Evolutionary conservation across 2,329 filamentous ascomycete genomes (phyloP), one percentile per base, ranked within the genome.

Genomic region (Exophiala oligosperma): DNA sequence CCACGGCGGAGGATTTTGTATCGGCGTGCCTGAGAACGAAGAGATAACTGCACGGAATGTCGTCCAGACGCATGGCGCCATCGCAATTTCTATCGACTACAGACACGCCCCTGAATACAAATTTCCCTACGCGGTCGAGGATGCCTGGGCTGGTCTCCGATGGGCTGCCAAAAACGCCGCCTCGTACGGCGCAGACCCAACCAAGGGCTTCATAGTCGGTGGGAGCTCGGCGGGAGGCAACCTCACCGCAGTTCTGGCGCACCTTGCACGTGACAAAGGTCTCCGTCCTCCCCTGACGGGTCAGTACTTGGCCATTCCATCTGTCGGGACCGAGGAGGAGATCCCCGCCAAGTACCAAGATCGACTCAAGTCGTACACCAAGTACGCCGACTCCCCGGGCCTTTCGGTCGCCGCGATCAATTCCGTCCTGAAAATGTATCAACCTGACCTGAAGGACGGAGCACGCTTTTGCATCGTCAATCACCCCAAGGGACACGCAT

Each of bases 161-260:
- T 61, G 55, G 56, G 52, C 56, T 40, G 71, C 71, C 11, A 57
- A 68, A n/a, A 76, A 80, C 54, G 74, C 76, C 12, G 41, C 52
- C 4, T 41, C 40, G 35, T 63, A 9, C 48, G 72, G 70, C 4
- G 74, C 74, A 7, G 72, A 80, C 54, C 72, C 75, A 0, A 65
- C 68, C 9, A 70, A 70, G 11, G 80, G 78, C 0, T 81, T 82
- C 61, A 57, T 82, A n/a, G 54, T 81, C 4, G 78, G 77, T 14
- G 80, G 80, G 0, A 72, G 72, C 1, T 79, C 76, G 11, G 78
- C 80, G 0, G 79, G 79, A 7, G 78, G 56, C 38, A 63, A 61
- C 26, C 38, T 63, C 59, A 67, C 71, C 2, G 70, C 70, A 4
- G 69, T 73, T 0, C 53, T 73, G 11, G 64, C 69, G 0, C 71